Base-by-base conservation (phyloP, 2,329 filamentous ascomycete species). In the Colletotrichum limetticola region DNA sequence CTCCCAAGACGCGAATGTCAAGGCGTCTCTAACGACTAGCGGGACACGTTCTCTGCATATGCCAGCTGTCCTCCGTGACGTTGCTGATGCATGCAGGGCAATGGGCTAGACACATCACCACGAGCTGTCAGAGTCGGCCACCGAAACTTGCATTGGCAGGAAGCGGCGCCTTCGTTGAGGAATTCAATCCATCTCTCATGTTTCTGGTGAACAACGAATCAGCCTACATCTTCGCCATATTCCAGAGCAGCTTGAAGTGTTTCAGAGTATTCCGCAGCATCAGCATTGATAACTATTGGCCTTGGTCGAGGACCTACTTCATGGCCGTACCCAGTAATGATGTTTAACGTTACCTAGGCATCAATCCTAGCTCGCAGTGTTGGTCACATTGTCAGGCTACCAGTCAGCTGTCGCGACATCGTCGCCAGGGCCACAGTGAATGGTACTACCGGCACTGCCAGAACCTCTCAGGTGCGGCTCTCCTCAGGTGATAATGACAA, bases 121-220 rank as follows among this genome's bases (percentile, higher is more conserved):
- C 14, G 28, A 61, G 28, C 8, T 66, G 71, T 52, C 53, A 61
- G 42, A 49, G n/a, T 35, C 69, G 58, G 70, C 60, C 55, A n/a
- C 60, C 66, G 71, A 71, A 32, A 49, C 55, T 52, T 61, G 60
- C 60, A 65, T 73, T 53, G 66, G 66, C 37, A 16, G 24, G 46
- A 19, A 66, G 61, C 26, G 24, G 52, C 11, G 53, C 56, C 49
- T 60, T 61, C 56, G 61, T 66, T 14, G 46, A 35, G 4, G 60
- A 55, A 5, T 66, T 62, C 37, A 49, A 52, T 53, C 42, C 49
- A 24, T 56, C 24, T 28, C n/a, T 19, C 14, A 6, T 42, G 16
- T 57, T 61, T 12, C 24, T 26, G 5, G 26, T 70, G 32, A 19
- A 52, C 3, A 49, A 22, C 19, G 60, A n/a, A 26, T 56, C 56